Evolutionary conservation across 2,329 filamentous ascomycete species (phyloP), one percentile per base, ranked within the genome.

Genomic region (Aspergillus neotritici): DNA sequence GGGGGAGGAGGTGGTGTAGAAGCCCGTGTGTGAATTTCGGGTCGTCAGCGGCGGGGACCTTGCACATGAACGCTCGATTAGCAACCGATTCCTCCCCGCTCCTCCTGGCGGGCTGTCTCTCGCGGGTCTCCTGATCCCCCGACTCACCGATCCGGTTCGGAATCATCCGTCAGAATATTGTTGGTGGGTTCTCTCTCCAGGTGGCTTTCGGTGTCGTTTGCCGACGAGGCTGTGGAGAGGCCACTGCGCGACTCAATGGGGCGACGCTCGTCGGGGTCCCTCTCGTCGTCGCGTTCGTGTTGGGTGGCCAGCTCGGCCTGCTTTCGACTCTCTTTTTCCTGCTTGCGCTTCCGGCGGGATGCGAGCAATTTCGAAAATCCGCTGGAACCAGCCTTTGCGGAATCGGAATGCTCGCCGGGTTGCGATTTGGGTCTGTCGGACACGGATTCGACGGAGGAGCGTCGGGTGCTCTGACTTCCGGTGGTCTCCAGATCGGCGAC

Each of bases 1-100:
- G 28, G 84, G 80, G 15, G 83, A 86, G 25, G 83, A 84, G 29
- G 80, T 79, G 37, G 83, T 86, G 47, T 84, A 71, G 62, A 84
- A 80, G 49, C 80, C 81, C 57, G 78, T 74, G 55, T 85, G 82
- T 29, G 84, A 84, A 41, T 80, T 77, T 62, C 80, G 79, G 21
- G 76, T 70, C 41, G 77, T 67, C 43, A 75, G 65, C 41, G 73
- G 70, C 48, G 77, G 77, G 37, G 63, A 58, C 17, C 63, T 66
- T 53, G 46, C 36, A 37, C 49, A 45, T 44, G 21, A 25, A 25
- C 7, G 21, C 21, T 8, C 4, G 21, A 9, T 25, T 25, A 25
- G 21, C 21, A 25, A 25, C 21, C 21, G 21, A 8, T 25, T 9
- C 21, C 21, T 25, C 7, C 21, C 21, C 21, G 21, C 21, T 8